phyloP scores from a whole-genome alignment of 495 filamentous ascomycete species.

The Rhypophila decipiens region DNA sequence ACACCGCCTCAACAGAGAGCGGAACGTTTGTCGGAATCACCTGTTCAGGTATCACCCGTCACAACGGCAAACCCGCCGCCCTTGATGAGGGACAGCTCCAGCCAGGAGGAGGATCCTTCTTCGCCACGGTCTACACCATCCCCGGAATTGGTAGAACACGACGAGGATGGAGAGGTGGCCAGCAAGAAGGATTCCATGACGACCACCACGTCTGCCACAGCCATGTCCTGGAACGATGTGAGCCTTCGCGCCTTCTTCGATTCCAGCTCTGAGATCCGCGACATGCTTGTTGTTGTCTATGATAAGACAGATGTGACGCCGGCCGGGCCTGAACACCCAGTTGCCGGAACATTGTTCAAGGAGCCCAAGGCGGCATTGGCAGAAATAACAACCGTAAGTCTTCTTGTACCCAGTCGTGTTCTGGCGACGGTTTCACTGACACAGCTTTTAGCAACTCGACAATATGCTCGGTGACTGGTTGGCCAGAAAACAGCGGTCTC shows the following conservation, averaged over 20 bases:
- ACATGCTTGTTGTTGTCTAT: conserved; percentile 84
- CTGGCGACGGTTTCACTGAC: conserved; percentile 13
- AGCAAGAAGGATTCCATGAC: conserved; percentile 38
- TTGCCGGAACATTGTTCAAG: conserved; percentile 72
- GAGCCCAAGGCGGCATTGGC: conserved; percentile 75
- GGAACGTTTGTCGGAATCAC: conserved; percentile 67
- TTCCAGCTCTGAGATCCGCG: conserved; percentile 82
- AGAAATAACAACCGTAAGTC: conserved; percentile 70
- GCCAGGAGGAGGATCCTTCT: conserved; percentile 54
- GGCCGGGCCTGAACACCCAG: conserved; percentile 72
- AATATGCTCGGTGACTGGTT: conserved; percentile 81
- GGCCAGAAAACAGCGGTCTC: conserved; percentile 53
- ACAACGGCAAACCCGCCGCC: conserved; percentile 45
- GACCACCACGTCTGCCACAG: conserved; percentile 37
- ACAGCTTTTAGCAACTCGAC: conserved; percentile 57
- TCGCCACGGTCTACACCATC: conserved; percentile 63
- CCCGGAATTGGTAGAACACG: conserved; percentile 55
- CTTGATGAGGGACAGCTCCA: conserved; percentile 59
- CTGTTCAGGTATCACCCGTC: conserved; percentile 62
- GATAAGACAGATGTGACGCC: conserved; percentile 77
- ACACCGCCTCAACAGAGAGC: conserved; percentile 21
- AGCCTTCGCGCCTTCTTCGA: conserved; percentile 84
- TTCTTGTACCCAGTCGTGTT: conserved; percentile 2
- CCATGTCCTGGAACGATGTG: conserved; percentile 72
- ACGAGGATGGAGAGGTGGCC: conserved; percentile 26